Conservation (phyloP, 306 rosid genomes). For the Fagus crenata region DNA sequence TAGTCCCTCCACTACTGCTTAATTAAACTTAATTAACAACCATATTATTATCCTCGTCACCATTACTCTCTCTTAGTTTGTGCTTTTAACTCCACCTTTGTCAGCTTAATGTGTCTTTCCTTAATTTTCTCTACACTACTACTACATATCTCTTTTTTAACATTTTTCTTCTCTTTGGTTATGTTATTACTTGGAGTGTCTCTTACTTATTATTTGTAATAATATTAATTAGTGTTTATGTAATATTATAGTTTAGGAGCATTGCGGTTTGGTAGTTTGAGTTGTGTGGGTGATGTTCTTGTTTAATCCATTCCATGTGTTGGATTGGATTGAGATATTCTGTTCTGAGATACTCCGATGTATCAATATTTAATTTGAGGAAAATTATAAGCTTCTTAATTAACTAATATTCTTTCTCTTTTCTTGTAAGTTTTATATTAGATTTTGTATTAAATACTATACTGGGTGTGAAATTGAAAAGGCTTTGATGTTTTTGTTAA, state of each 20-base stretch:
- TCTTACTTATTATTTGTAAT: slow-evolving; percentile 13
- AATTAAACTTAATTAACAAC: not conserved
- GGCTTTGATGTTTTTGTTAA: not conserved
- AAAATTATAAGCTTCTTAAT: not conserved
- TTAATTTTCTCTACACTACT: slow-evolving; percentile 9
- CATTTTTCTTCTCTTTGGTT: slow-evolving; percentile 15
- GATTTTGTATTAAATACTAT: not conserved
- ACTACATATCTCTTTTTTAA: slow-evolving; percentile 7
- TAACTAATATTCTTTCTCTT: not conserved
- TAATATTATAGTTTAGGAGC: slow-evolving; percentile 24
- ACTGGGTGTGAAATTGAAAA: not conserved
- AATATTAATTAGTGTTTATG: slow-evolving; percentile 3
- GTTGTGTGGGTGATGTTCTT: slow-evolving; percentile 29
- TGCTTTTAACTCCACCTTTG: slow-evolving; percentile 17
- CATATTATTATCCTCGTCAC: not conserved
- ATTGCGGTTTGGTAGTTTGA: slow-evolving; percentile 25
- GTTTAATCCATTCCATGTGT: slow-evolving; percentile 9
- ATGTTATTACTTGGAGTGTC: not conserved
- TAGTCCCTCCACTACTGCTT: not conserved
- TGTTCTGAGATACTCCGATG: slow-evolving; percentile 10
- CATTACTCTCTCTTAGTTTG: slow-evolving; percentile 4
- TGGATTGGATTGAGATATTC: not conserved
- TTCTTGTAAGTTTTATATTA: not conserved
- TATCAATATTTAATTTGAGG: not conserved
- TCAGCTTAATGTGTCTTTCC: slow-evolving; percentile 10